Evolutionary conservation across 106 monocot genomes (phyloP).

Genomic region (Chionographis japonica): DNA sequence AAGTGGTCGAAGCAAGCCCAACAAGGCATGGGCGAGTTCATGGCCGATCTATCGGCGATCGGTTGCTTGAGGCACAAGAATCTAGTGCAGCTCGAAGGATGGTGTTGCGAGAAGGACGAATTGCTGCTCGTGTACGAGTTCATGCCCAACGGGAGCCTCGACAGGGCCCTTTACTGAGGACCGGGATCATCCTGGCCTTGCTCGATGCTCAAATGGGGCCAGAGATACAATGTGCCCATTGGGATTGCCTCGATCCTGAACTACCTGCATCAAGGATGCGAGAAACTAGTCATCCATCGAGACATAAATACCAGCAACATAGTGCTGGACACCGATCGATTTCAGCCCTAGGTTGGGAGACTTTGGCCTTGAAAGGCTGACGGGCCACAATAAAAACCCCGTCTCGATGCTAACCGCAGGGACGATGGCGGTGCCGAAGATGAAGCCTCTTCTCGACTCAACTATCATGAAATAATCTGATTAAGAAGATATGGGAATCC

Average conservation of each 20-base stretch:
- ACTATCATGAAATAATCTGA: no score
- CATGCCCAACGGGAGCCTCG: slow-evolving; percentile 84
- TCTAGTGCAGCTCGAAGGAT: slow-evolving; percentile 66
- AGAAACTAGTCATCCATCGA: slow-evolving; percentile 63
- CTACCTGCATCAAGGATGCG: slow-evolving; percentile 78
- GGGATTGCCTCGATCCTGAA: slow-evolving; percentile 53
- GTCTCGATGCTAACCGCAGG: slow-evolving; percentile 70
- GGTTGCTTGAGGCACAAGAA: slow-evolving; percentile 64
- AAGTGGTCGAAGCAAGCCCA: slow-evolving; percentile 57
- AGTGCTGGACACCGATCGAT: slow-evolving; percentile 44
- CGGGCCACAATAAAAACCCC: slow-evolving; percentile 67
- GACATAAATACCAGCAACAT: slow-evolving; percentile 82
- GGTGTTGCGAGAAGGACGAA: slow-evolving; percentile 70
- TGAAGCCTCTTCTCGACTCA: slow-evolving; percentile 39
- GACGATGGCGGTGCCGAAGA: slow-evolving; percentile 32
- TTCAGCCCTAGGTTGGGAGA: slow-evolving; percentile 71
- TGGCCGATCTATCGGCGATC: slow-evolving; percentile 50
- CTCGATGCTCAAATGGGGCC: slow-evolving; percentile 27
- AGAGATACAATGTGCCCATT: slow-evolving; percentile 33
- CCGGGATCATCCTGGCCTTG: not conserved
- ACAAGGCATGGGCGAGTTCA: slow-evolving; percentile 43
- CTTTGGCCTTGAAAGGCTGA: slow-evolving; percentile 67
- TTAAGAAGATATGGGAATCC: no score
- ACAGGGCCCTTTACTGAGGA: slow-evolving; percentile 34
- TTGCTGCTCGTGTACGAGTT: slow-evolving; percentile 74